A percentile compares a stretch with the other conserved stretches of the same genome.
Conservation (phyloP, 2,329 filamentous ascomycete species). For the Hypoxylon rubiginosum region DNA sequence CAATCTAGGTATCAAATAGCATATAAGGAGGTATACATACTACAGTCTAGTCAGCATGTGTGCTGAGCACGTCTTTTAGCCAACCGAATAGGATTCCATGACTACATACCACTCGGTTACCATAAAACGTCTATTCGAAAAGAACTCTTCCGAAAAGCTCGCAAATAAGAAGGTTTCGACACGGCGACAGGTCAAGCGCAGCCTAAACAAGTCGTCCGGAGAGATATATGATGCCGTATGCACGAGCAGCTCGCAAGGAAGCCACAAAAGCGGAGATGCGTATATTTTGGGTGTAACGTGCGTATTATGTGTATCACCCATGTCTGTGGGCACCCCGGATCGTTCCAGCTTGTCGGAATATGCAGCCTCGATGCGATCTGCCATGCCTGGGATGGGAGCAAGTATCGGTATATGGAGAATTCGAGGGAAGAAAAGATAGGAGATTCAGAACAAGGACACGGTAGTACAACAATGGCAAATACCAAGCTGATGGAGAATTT, state of each 20-base stretch:
- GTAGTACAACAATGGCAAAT: slow-evolving; percentile 5
- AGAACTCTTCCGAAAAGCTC: slow-evolving; percentile 45
- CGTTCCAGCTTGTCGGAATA: slow-evolving; percentile 10
- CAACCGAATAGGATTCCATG: background rate
- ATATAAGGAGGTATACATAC: slow-evolving; percentile 19
- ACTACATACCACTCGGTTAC: slow-evolving; percentile 40
- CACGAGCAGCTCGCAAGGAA: slow-evolving; percentile 44
- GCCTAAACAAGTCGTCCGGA: slow-evolving; percentile 37
- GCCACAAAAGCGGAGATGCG: slow-evolving; percentile 39
- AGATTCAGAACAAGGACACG: background rate
- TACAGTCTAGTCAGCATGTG: slow-evolving; percentile 18
- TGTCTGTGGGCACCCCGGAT: slow-evolving; percentile 18
- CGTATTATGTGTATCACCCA: slow-evolving; percentile 23
- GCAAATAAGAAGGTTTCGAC: slow-evolving; percentile 40
- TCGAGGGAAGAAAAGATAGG: background rate
- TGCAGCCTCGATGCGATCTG: slow-evolving; percentile 11
- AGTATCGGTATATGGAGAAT: background rate
- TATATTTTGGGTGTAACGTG: slow-evolving; percentile 21
- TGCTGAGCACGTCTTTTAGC: background rate
- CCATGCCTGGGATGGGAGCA: slow-evolving; percentile 18
- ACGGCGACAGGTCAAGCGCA: slow-evolving; percentile 43
- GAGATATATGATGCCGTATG: slow-evolving; percentile 42
- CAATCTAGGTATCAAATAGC: background rate
- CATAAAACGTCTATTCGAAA: slow-evolving; percentile 45
- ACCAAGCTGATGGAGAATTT: slow-evolving; percentile 3